Evolutionary conservation across 176 grass and related monocot species (phyloP), one percentile per base, ranked within the genome.

Genomic region (Oryza punctata): DNA sequence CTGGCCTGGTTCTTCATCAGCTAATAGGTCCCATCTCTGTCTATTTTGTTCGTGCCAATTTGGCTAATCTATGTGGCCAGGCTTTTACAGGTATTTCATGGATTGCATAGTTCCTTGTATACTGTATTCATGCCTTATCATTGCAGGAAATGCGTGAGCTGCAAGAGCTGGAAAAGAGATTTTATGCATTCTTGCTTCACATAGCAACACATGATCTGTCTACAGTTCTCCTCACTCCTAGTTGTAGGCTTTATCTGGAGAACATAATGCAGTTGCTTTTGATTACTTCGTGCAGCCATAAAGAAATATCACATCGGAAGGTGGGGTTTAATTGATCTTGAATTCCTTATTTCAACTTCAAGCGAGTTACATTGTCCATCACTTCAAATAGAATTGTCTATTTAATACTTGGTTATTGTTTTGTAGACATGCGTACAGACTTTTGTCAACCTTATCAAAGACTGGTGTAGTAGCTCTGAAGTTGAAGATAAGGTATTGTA

Each of bases 131-230:
- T 80, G 5, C 14, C 57, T 77, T 65, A 23, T 21, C n/a, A 45
- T 73, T 94, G 40, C 85, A 99, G 96, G 96, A 99, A 93, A 82
- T 99, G 76, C 91, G 96, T 37, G 96, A 99, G 79, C 86, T 99
- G 66, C 93, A 99, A 85, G 96, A 99, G 77, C 80, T 99, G 59
- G 93, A 99, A 63, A 89, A 85, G 82, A 84, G 83, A 80, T 85
- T 99, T 27, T 96, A 96, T 65, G 87, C 85, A 67, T 96, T 99
- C 89, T 87, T 99, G 85, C 93, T 94, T 84, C 87, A 87, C 69
- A 91, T 99, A 87, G 91, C 69, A 57, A 88, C 84, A 25, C 89
- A 99, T 87, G 93, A 94, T 84, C 81, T 99, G 37, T 96, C 93
- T 67, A 83, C 88, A 67, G 59, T 94, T 88, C 94, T 99, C 41